Conservation (phyloP, 208 protist genomes). For the Borovskyia barvae region DNA sequence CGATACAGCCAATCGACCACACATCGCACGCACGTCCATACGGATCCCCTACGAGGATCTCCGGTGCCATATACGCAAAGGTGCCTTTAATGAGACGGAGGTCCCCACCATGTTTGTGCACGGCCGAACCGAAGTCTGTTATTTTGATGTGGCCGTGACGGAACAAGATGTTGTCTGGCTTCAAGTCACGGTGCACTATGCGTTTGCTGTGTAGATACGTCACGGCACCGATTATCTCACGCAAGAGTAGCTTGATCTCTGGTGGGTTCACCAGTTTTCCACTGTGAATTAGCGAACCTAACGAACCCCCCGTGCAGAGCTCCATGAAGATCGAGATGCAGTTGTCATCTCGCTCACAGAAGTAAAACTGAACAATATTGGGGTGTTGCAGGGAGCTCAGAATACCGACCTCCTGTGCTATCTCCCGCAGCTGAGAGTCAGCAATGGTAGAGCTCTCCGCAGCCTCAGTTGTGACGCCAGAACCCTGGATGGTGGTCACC, state of each 20-base stretch:
- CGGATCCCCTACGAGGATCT: slow-evolving; percentile 82
- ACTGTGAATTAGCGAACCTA: slow-evolving; percentile 57
- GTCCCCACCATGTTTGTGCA: slow-evolving; percentile 44
- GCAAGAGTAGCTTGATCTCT: slow-evolving; percentile 53
- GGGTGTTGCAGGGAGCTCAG: slow-evolving; percentile 79
- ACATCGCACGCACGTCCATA: slow-evolving; percentile 94
- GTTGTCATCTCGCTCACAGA: slow-evolving; percentile 73
- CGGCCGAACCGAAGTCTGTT: slow-evolving; percentile 82
- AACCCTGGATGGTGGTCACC: too few species aligned
- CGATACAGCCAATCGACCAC: slow-evolving; percentile 94
- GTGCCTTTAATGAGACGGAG: slow-evolving; percentile 69
- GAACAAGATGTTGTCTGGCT: slow-evolving; percentile 86
- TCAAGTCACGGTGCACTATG: slow-evolving; percentile 85
- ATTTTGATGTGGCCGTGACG: slow-evolving; percentile 63
- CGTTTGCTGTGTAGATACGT: slow-evolving; percentile 73
- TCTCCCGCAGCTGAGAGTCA: slow-evolving; percentile 62
- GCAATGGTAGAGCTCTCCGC: slow-evolving; percentile 11
- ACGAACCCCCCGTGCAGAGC: slow-evolving; percentile 75
- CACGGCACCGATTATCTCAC: slow-evolving; percentile 68
- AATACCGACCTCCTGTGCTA: slow-evolving; percentile 81
- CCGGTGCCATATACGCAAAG: slow-evolving; percentile 91
- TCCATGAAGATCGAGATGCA: slow-evolving; percentile 91
- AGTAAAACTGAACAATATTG: slow-evolving; percentile 85
- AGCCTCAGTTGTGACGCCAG: slow-evolving; percentile 6
- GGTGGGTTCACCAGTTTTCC: slow-evolving; percentile 35